Evolutionary conservation across 164 flowering plant species (phyloP).

Genomic region (Akebia trifoliata): DNA sequence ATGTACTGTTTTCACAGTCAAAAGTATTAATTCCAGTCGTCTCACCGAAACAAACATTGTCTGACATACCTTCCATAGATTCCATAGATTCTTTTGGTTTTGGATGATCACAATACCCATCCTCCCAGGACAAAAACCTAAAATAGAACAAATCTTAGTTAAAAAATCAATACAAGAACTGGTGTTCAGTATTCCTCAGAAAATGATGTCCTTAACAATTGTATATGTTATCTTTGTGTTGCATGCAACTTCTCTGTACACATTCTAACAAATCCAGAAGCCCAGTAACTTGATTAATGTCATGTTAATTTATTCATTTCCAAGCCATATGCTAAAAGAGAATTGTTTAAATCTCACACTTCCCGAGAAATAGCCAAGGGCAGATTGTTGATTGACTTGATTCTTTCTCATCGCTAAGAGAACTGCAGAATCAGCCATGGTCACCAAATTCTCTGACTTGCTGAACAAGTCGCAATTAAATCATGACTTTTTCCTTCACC

Average conservation of each 20-base stretch:
- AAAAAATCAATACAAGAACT: neutral
- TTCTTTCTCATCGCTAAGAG: neutral
- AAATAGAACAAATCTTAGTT: slow-evolving; percentile 4
- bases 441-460: no score
- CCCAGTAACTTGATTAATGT: neutral
- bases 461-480: no score
- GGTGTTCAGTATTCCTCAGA: neutral
- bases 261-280: neutral
- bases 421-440: neutral
- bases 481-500: no score
- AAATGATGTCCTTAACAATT: neutral
- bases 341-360: neutral
- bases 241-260: neutral
- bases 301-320: neutral
- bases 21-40: slow-evolving; percentile 13
- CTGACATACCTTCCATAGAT: slow-evolving; percentile 14
- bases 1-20: slow-evolving; percentile 12
- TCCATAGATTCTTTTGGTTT: slow-evolving; percentile 21
- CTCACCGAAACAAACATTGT: slow-evolving; percentile 16
- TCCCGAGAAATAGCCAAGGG: neutral
- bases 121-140: slow-evolving; percentile 75
- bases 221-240: neutral
- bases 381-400: no score
- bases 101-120: slow-evolving; percentile 53
- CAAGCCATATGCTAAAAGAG: neutral